Evolutionary conservation across 2,329 filamentous ascomycete species (phyloP).

Genomic region (Madurella fahalii): DNA sequence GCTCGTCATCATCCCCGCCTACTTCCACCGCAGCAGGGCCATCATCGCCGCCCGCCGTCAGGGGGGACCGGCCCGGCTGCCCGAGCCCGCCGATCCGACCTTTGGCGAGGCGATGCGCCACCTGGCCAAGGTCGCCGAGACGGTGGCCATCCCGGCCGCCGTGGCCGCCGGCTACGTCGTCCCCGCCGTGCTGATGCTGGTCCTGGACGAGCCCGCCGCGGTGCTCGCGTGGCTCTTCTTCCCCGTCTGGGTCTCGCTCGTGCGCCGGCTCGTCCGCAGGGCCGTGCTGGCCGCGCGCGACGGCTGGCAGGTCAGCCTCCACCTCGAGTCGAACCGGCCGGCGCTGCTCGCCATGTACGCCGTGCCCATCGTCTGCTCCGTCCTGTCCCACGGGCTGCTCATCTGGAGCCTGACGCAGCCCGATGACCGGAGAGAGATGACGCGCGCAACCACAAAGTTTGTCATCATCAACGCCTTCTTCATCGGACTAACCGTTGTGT

Average conservation of each 20-base stretch:
- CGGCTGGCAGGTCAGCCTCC: conserved; percentile 27
- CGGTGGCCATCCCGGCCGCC: conserved; percentile 51
- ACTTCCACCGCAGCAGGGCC: conserved; percentile 40
- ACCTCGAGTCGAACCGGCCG: conserved; percentile 41
- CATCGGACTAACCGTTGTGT: conserved; percentile 45
- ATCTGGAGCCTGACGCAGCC: conserved; percentile 37
- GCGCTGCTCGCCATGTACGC: conserved; percentile 42
- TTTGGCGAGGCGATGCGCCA: conserved; percentile 34
- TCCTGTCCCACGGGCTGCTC: conserved; percentile 40
- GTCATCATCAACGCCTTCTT: conserved; percentile 46
- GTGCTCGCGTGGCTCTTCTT: conserved; percentile 50
- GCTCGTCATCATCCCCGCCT: conserved; percentile 47
- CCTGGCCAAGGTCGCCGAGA: conserved; percentile 45
- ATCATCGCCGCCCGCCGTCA: conserved; percentile 30
- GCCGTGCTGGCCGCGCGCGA: conserved; percentile 15
- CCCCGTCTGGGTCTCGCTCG: conserved; percentile 44
- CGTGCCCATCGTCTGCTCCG: conserved; percentile 42
- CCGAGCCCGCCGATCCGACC: conserved; percentile 28
- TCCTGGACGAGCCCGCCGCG: conserved; percentile 34
- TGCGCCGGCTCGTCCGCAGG: conserved; percentile 37
- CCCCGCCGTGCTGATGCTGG: conserved; percentile 45
- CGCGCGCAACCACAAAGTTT: conserved; percentile 42
- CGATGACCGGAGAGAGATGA: conserved; percentile 49
- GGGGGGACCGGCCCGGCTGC: conserved; percentile 13
- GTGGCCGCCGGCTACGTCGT: conserved; percentile 46